Evolutionary conservation across 2,329 filamentous ascomycete genomes (phyloP).

Genomic region (Purpureocillium lavendulum): DNA sequence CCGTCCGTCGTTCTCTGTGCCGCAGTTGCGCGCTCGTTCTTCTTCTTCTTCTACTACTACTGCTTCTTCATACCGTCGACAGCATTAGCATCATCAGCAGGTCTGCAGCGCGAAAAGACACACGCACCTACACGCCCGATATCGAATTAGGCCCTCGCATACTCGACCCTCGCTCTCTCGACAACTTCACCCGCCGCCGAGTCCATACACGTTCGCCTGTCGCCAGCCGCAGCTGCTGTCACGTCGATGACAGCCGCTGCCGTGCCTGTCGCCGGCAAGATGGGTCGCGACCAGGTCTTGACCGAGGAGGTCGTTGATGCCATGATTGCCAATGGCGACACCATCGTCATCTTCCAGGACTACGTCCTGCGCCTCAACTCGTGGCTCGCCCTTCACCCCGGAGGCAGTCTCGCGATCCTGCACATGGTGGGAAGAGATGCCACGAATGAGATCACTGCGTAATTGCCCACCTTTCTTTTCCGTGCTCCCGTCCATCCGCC

Average conservation of each 20-base stretch:
- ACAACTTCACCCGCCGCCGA: too few species aligned
- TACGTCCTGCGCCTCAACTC: slow-evolving; percentile 44
- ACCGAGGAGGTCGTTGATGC: slow-evolving; percentile 36
- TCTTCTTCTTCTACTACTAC: too few species aligned
- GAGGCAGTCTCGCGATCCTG: slow-evolving; percentile 48
- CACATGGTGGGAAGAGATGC: slow-evolving; percentile 38
- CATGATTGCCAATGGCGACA: slow-evolving; percentile 45
- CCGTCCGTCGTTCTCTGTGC: too few species aligned
- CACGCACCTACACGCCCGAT: too few species aligned
- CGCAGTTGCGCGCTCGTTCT: too few species aligned
- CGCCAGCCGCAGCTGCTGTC: neutral
- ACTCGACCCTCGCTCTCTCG: too few species aligned
- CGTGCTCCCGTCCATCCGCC: neutral
- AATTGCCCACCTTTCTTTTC: slow-evolving; percentile 2
- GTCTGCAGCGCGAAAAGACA: too few species aligned
- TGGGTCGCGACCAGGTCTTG: slow-evolving; percentile 34
- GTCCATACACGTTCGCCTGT: too few species aligned
- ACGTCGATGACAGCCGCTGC: neutral
- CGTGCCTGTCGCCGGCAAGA: slow-evolving; percentile 4
- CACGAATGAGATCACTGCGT: slow-evolving; percentile 26
- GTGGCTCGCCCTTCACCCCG: slow-evolving; percentile 52
- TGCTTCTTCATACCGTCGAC: too few species aligned
- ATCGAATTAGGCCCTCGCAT: too few species aligned
- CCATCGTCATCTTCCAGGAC: slow-evolving; percentile 48
- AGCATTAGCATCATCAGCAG: too few species aligned